Percentiles rank a stretch among this genome's conserved stretches.
phyloP scores from a whole-genome alignment of 441 rosid genomes.

The Erysimum cheiri region DNA sequence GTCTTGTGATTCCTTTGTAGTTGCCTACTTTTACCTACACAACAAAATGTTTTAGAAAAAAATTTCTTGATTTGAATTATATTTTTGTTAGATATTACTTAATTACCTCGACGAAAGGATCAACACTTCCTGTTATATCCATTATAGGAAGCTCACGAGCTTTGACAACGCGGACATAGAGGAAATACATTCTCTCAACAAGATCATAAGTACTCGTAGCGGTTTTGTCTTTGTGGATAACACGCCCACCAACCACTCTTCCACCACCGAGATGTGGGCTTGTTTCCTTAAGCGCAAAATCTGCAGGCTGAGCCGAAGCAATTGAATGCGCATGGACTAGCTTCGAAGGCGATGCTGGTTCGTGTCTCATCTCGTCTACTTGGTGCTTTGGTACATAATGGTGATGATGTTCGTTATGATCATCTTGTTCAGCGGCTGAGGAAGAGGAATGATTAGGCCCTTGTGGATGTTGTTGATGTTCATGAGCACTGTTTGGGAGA shows the following conservation, averaged over 20 bases:
- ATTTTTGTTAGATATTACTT: not conserved
- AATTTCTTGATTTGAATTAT: not conserved
- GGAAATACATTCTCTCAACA: conserved; percentile 89
- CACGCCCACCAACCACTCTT: conserved; percentile 91
- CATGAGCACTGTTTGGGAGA: conserved; percentile 64
- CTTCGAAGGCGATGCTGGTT: conserved; percentile 62
- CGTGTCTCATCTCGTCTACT: conserved; percentile 73
- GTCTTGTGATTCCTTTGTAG: conserved; percentile 90
- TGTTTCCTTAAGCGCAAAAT: conserved; percentile 90
- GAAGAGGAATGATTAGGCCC: conserved; percentile 47
- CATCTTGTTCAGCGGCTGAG: conserved; percentile 21
- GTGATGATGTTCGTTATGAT: conserved; percentile 46
- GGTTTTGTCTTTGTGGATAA: conserved; percentile 78
- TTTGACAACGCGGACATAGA: conserved; percentile 89
- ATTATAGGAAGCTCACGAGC: conserved; percentile 93
- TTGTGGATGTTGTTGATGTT: conserved; percentile 44
- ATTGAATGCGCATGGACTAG: conserved; percentile 73
- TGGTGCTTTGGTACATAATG: conserved; percentile 70
- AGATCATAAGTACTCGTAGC: conserved; percentile 87
- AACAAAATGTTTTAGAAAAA: not conserved
- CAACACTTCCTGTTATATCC: conserved; percentile 91
- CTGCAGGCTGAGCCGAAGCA: conserved; percentile 77
- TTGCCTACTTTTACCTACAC: conserved; percentile 76
- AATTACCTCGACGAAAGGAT: conserved; percentile 87
- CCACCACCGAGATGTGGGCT: conserved; percentile 97